A percentile compares a stretch with the other conserved stretches of the same genome.
Conservation (phyloP, 1,139 yeast genomes). For the Suhomyces ambrosiae region DNA sequence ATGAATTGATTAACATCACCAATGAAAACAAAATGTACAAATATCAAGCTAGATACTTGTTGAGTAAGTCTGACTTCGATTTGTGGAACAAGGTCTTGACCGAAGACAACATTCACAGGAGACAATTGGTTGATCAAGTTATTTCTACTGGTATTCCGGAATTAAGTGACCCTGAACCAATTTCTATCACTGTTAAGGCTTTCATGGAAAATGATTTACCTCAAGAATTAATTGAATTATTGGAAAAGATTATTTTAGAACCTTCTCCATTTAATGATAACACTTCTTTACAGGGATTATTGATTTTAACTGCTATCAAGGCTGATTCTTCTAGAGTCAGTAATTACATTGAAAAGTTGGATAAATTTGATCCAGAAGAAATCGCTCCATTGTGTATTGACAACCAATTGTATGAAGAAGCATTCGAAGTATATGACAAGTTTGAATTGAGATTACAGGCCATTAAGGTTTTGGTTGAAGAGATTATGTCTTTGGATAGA, state of each 20-base stretch:
- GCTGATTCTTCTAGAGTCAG: conserved; percentile 88
- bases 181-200: conserved; percentile 93
- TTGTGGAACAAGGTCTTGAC: conserved; percentile 82
- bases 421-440: conserved; percentile 88
- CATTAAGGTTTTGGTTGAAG: conserved; percentile 87
- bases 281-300: conserved; percentile 89
- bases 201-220: conserved; percentile 96
- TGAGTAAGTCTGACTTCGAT: conserved; percentile 77
- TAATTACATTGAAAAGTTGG: conserved; percentile 83
- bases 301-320: conserved; percentile 91
- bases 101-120: conserved; percentile 80
- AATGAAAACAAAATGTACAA: conserved; percentile 98
- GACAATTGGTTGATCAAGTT: conserved; percentile 89
- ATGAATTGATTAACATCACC: conserved; percentile 85
- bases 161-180: conserved; percentile 91
- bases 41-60: conserved; percentile 94
- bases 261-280: conserved; percentile 97
- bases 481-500: conserved; percentile 90
- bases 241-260: conserved; percentile 93
- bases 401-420: conserved; percentile 88
- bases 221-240: conserved; percentile 85
- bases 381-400: conserved; percentile 92
- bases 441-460: conserved; percentile 80
- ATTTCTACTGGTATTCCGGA: conserved; percentile 97
- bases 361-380: conserved; percentile 89